Percentiles rank a stretch among this genome's conserved stretches.
These are phyloP conservation scores for Malus hybrid DNA, from an alignment of 331 rosid genomes.

Conservation along the genomic window DNA sequence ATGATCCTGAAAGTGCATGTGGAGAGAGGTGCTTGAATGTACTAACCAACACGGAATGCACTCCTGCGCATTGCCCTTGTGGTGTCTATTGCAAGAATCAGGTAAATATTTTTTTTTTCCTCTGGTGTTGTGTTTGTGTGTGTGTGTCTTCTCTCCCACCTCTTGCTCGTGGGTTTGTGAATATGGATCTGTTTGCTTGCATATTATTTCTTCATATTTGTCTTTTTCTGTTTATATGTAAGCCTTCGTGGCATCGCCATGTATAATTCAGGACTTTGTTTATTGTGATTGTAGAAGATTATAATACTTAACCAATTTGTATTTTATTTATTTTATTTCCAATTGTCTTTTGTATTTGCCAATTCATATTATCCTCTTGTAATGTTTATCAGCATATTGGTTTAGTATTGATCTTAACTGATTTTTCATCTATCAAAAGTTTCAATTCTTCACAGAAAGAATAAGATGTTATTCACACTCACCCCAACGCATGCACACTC, in stretches of 20 bases:
- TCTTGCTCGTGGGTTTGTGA: neutral
- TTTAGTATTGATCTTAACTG: neutral
- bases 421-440: neutral
- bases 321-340: neutral
- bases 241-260: neutral
- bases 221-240: neutral
- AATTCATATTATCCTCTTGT: neutral
- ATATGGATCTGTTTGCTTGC: slow-evolving; percentile 1
- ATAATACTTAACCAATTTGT: neutral
- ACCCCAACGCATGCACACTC: neutral
- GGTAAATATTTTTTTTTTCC: slow-evolving; percentile 26
- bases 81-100: slow-evolving; percentile 71
- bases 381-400: neutral
- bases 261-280: neutral
- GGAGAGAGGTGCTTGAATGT: slow-evolving; percentile 84
- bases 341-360: neutral
- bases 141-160: neutral
- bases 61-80: slow-evolving; percentile 75
- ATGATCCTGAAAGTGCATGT: slow-evolving; percentile 63
- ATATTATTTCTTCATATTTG: neutral
- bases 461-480: neutral
- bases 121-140: too few species aligned
- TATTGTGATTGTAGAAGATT: neutral
- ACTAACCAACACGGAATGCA: slow-evolving; percentile 84
- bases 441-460: neutral